Percentiles rank a stretch among this genome's conserved stretches.
These are phyloP conservation scores for Hymenochaete sp. DNA, from an alignment of 1,284 basidiomycete species.

Conservation along the genomic window DNA sequence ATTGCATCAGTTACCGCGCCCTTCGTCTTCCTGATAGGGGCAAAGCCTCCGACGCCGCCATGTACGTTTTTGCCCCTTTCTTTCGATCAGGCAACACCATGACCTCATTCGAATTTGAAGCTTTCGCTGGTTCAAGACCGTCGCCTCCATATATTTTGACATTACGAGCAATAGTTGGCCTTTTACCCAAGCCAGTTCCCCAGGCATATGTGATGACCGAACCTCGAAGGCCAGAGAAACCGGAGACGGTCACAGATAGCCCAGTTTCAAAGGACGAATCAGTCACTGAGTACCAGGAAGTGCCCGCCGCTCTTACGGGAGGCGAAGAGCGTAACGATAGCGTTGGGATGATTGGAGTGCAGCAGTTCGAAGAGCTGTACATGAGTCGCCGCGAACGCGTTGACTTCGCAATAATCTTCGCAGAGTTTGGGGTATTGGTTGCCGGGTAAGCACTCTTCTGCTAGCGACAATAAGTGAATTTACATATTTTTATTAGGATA, in stretches of 20 bases:
- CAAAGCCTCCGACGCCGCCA: conserved; percentile 62
- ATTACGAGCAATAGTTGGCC: conserved; percentile 50
- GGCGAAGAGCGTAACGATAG: no score
- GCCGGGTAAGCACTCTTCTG: conserved; percentile 39
- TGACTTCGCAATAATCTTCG: conserved; percentile 53
- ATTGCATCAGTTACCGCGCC: conserved; percentile 55
- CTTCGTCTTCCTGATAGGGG: conserved; percentile 45
- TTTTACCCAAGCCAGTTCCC: conserved; percentile 7
- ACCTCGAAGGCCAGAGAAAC: not conserved
- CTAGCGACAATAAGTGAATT: not conserved
- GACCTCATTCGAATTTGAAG: conserved; percentile 3
- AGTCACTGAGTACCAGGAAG: not conserved
- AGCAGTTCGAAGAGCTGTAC: conserved; percentile 33
- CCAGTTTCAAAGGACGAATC: not conserved
- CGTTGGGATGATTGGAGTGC: no score
- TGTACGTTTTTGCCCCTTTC: conserved; percentile 37
- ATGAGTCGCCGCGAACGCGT: conserved; percentile 59
- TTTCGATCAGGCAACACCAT: not conserved
- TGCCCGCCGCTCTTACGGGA: no score
- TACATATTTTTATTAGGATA: conserved; percentile 23
- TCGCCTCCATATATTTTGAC: conserved; percentile 48
- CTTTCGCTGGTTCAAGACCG: conserved; percentile 35
- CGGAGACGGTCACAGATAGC: not conserved
- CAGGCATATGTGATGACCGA: not conserved
- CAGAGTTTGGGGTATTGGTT: conserved; percentile 56